phyloP scores from a whole-genome alignment of 164 flowering plant genomes.

The Annona squamosa region DNA sequence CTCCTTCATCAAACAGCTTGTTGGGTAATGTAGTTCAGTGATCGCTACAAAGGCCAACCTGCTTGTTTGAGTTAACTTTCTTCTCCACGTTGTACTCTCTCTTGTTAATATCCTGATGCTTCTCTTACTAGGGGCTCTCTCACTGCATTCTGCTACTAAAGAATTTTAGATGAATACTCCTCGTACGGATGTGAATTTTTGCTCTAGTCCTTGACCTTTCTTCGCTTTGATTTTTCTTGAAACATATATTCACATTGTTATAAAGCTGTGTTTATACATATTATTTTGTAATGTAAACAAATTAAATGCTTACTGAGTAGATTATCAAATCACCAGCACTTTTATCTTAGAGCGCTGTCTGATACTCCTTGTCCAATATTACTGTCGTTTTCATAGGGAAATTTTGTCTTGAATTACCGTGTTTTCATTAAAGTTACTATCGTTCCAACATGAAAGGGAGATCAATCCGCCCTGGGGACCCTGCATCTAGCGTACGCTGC shows the following conservation, averaged over 20 bases:
- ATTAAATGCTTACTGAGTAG: background rate
- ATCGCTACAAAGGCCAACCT: slow-evolving; percentile 11
- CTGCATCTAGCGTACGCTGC: too few species aligned
- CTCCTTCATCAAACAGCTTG: slow-evolving; percentile 83
- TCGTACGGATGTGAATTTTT: background rate
- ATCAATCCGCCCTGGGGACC: too few species aligned
- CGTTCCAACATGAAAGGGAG: too few species aligned
- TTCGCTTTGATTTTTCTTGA: background rate
- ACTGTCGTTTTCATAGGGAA: too few species aligned
- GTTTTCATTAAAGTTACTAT: too few species aligned
- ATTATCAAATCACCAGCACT: background rate
- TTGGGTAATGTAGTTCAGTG: slow-evolving; percentile 40
- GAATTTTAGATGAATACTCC: background rate
- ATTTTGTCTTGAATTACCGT: too few species aligned
- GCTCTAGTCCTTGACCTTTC: background rate
- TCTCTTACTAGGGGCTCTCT: background rate
- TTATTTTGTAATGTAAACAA: background rate
- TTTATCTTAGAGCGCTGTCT: too few species aligned
- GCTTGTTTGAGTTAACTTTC: background rate
- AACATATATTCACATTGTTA: background rate
- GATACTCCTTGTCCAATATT: too few species aligned
- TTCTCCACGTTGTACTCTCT: background rate
- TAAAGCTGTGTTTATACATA: background rate
- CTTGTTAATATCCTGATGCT: background rate
- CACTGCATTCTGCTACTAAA: background rate